Evolutionary conservation across 176 grass and related monocot genomes (phyloP), one percentile per base, ranked within the genome.

Genomic region (Zoysia japonica): DNA sequence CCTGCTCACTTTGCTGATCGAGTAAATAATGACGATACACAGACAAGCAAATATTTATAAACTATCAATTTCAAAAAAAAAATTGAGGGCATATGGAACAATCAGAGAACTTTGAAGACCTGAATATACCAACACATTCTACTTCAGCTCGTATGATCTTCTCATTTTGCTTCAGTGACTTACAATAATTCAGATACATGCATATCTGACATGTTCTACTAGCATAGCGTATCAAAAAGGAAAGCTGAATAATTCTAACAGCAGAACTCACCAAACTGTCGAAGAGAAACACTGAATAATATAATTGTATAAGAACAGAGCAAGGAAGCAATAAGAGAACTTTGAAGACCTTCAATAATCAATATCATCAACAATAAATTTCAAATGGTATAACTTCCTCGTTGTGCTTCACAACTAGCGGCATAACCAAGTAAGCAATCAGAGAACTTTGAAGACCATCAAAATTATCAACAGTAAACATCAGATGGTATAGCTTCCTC

Each of bases 361-460:
- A n/a, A 15, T 13, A 17, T 75, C 51, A 76, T 82, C 65, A 53
- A 76, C 78, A 62, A 1, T 28, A 51, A 16, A 61, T 63, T 75
- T 80, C 76, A 51, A 61, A 60, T 68, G 43, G 52, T 37, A 75
- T 9, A 19, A 17, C 5, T 28, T 85, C 60, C 42, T 74, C 69
- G 74, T 80, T 80, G 63, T 76, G 53, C 45, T 62, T 56, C 17
- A 2, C 37, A 74, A 10, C 66, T 55, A 71, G 28, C 28, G 28
- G 28, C 28, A 28, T 28, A 28, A 74, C n/a, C 40, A 7, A 75
- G 17, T 17, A 51, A 50, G 5, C 40, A 41, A 80, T 68, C 77
- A 86, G 60, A 86, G 84, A 80, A 86, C 76, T 86, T 86, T 81
- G 84, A 86, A 86, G 70, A 69, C 70, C 78, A 85, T 72, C 14